Percentiles rank a stretch among this genome's conserved stretches.
phyloP scores from a whole-genome alignment of 2,329 filamentous ascomycete species.

The Alternaria hordeiaustralica region DNA sequence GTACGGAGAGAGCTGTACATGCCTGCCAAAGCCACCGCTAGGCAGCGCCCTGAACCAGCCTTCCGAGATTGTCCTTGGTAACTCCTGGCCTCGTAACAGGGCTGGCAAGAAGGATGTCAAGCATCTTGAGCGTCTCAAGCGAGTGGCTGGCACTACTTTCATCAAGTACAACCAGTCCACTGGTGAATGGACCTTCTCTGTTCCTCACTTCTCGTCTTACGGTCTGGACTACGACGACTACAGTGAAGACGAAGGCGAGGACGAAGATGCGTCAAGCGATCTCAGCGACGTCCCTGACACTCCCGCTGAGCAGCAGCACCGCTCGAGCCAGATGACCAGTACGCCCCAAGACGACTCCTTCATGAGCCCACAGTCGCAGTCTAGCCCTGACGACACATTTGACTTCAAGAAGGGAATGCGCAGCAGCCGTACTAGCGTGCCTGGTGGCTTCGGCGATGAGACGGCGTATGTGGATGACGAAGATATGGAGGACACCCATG shows the following conservation, averaged over 20 bases:
- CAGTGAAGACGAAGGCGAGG: slow-evolving; percentile 67
- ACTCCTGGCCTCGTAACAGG: slow-evolving; percentile 86
- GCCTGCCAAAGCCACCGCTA: slow-evolving; percentile 74
- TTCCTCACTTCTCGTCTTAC: slow-evolving; percentile 98
- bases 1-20: slow-evolving; percentile 64
- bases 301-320: slow-evolving; percentile 44
- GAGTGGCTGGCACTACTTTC: slow-evolving; percentile 81
- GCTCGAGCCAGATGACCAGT: slow-evolving; percentile 41
- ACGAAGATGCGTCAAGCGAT: slow-evolving; percentile 41
- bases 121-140: slow-evolving; percentile 81
- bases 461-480: slow-evolving; percentile 61
- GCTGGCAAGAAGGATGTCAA: slow-evolving; percentile 74
- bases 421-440: slow-evolving; percentile 61
- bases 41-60: slow-evolving; percentile 93
- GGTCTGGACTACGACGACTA: slow-evolving; percentile 75
- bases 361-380: slow-evolving; percentile 50
- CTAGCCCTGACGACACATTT: slow-evolving; percentile 61
- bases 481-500: slow-evolving; percentile 56
- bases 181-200: slow-evolving; percentile 88
- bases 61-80: slow-evolving; percentile 83
- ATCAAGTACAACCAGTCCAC: slow-evolving; percentile 78
- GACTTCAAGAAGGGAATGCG: slow-evolving; percentile 61
- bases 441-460: slow-evolving; percentile 79
- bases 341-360: slow-evolving; percentile 47
- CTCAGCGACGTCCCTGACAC: slow-evolving; percentile 55